Evolutionary conservation across 106 monocot genomes (phyloP), one percentile per base, ranked within the genome.

Genomic region (Amphibolis antarctica): DNA sequence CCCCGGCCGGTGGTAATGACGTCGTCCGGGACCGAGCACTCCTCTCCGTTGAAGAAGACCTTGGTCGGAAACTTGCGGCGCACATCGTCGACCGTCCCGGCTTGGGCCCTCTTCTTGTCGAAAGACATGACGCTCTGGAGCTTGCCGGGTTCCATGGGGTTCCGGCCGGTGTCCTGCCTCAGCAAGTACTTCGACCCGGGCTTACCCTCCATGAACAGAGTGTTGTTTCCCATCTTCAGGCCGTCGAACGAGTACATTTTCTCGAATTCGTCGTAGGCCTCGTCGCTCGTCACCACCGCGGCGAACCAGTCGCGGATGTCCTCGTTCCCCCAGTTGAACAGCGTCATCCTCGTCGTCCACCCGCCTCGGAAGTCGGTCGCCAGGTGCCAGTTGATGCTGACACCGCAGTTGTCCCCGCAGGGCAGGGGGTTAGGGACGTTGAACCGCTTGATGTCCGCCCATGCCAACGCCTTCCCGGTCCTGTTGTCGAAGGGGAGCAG

Each of bases 1-100:
- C 44, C 66, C 5, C 24, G n/a, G 46, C 49, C 59, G 5, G 47
- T 36, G n/a, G 74, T 66, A 21, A 74, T 23, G 17, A 74, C 18
- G 17, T 42, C 1, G 24, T 42, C 42, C 14, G 96, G 96, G 1
- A 98, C 46, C 0, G 86, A 58, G 42, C 96, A 98, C 61, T 98
- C 96, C 73, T 87, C 96, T 12, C 96, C 96, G 24, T 98, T 91
- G 60, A 98, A 98, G 69, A 69, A 82, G 27, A 98, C 69, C 65
- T 66, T 80, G 15, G 67, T 58, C 6, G 96, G 96, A 55, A 90
- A 98, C 4, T 90, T 90, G 20, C 84, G 80, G 4, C 90, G 90
- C 13, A 7, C 19, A 42, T 44, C 55, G 1, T 82, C 65, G 17
- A 80, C 52, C 5, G 83, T 78, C 2, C 71, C 80, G 5, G 86